Conservation (phyloP, 1,139 yeast species). For the Hansenula sp. region DNA sequence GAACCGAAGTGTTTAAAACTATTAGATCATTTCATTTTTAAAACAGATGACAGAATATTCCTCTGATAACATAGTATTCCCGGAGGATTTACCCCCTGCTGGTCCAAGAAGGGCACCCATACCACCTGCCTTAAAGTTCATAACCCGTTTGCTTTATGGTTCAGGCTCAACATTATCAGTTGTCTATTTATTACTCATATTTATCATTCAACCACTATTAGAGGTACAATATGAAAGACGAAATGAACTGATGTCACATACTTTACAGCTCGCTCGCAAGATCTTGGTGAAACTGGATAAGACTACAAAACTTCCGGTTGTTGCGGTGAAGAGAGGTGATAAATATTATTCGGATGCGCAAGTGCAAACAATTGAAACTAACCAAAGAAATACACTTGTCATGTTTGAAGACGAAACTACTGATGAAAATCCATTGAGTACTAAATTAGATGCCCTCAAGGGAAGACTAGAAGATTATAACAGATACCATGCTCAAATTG, state of each 20-base stretch:
- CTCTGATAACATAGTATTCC: constrained; percentile 10
- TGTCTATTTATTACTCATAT: constrained; percentile 20
- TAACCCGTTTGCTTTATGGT: constrained; percentile 23
- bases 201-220: constrained; percentile 28
- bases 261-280: constrained; percentile 22
- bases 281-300: constrained; percentile 19
- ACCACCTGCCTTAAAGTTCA: constrained; percentile 21
- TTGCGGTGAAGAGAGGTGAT: constrained; percentile 37
- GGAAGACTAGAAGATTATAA: constrained; percentile 20
- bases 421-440: constrained; percentile 6
- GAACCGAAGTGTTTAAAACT: background rate
- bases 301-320: constrained; percentile 27
- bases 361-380: constrained; percentile 25
- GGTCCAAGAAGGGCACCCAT: constrained; percentile 1
- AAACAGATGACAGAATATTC: background rate
- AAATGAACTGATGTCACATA: constrained; percentile 17
- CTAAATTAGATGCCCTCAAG: constrained; percentile 15
- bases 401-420: constrained; percentile 7
- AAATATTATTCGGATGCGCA: constrained; percentile 38
- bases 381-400: constrained; percentile 6
- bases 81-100: constrained; percentile 13
- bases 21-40: background rate
- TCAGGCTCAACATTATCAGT: constrained; percentile 27
- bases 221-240: constrained; percentile 28
- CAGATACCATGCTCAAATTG: constrained; percentile 17